Conservation (phyloP, 2,329 filamentous ascomycete species). For the Boeremia exigua region DNA sequence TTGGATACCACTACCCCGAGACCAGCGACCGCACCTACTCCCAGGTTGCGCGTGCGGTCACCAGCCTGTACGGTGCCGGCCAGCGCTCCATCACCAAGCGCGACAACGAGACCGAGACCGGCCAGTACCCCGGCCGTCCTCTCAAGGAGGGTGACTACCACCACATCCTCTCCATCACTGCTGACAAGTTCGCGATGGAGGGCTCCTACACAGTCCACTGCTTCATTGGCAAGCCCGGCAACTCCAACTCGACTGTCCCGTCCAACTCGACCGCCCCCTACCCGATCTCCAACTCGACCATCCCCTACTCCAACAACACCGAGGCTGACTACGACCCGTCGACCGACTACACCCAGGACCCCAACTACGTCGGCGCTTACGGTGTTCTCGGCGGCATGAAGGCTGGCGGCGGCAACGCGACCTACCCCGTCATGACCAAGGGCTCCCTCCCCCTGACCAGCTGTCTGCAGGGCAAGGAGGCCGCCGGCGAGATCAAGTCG, state of each 20-base stretch:
- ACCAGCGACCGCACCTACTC: constrained; percentile 30
- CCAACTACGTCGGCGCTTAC: constrained; percentile 44
- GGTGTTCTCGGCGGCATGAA: constrained; percentile 40
- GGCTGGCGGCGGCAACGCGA: constrained; percentile 31
- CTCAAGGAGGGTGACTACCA: constrained; percentile 45
- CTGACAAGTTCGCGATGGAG: constrained; percentile 43
- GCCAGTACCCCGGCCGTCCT: constrained; percentile 41
- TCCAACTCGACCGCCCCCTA: constrained; percentile 33
- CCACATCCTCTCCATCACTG: constrained; percentile 40
- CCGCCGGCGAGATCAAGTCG: constrained; percentile 37
- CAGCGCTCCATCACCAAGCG: constrained; percentile 41
- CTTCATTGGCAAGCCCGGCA: constrained; percentile 41
- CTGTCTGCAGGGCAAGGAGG: constrained; percentile 43
- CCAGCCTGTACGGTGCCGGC: constrained; percentile 49
- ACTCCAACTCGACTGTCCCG: constrained; percentile 27
- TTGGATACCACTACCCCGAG: constrained; percentile 48
- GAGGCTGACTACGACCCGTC: constrained; percentile 34
- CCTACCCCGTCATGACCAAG: constrained; percentile 37
- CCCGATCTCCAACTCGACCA: constrained; percentile 29
- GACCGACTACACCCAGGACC: constrained; percentile 35
- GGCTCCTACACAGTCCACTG: constrained; percentile 47
- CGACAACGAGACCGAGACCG: constrained; percentile 20
- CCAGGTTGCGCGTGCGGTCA: constrained; percentile 36
- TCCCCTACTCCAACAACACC: constrained; percentile 26
- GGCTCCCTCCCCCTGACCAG: constrained; percentile 44